Percentiles rank a stretch among this genome's conserved stretches.
Evolutionary conservation across 169 alveolate genomes (phyloP).

Genomic region (Plasmodium knowlesi): DNA sequence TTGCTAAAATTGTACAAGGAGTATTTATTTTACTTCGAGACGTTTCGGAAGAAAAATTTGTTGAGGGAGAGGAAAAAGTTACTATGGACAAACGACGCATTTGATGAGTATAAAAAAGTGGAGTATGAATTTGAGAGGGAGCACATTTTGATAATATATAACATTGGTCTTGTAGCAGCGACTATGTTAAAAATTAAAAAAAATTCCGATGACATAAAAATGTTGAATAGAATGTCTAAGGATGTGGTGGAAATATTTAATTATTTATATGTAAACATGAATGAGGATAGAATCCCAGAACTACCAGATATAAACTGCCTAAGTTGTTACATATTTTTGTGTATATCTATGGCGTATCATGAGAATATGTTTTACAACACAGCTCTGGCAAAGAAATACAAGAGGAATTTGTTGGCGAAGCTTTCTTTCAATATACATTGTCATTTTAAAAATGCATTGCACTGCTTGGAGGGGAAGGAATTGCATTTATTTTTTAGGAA

Average conservation of each 20-base stretch:
- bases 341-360: slow-evolving; percentile 56
- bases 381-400: slow-evolving; percentile 54
- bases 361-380: slow-evolving; percentile 75
- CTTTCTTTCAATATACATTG: slow-evolving; percentile 41
- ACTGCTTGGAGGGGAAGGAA: slow-evolving; percentile 49
- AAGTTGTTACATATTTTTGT: slow-evolving; percentile 44
- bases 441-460: slow-evolving; percentile 26
- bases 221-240: slow-evolving; percentile 50
- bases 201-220: slow-evolving; percentile 34
- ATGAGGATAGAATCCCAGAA: slow-evolving; percentile 13
- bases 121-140: slow-evolving; percentile 62
- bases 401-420: slow-evolving; percentile 54
- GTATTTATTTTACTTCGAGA: slow-evolving; percentile 73
- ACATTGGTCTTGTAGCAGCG: slow-evolving; percentile 34
- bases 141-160: slow-evolving; percentile 23
- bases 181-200: slow-evolving; percentile 39
- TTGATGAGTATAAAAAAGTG: slow-evolving; percentile 41
- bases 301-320: slow-evolving; percentile 47
- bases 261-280: slow-evolving; percentile 44
- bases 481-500: slow-evolving; percentile 11
- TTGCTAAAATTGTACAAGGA: slow-evolving; percentile 65
- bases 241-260: slow-evolving; percentile 52
- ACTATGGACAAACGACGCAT: slow-evolving; percentile 38
- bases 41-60: slow-evolving; percentile 35
- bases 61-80: slow-evolving; percentile 17